Base-by-base conservation (phyloP, 805 yeast genomes). In the Ogataea haglerorum region DNA sequence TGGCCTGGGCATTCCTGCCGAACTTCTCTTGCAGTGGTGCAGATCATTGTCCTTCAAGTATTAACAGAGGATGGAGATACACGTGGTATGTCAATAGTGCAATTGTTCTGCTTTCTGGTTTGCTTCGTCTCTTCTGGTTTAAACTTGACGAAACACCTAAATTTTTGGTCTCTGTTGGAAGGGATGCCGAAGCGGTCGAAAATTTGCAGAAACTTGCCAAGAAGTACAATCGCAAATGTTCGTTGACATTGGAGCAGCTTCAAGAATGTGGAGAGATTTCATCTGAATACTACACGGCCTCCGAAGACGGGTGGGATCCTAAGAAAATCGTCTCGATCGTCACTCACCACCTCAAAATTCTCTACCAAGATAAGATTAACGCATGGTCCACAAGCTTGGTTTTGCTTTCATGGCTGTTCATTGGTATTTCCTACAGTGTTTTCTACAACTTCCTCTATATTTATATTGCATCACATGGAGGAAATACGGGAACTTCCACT, bases 1-100 rank as follows among this genome's bases (percentile, higher is more conserved):
- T 76, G 29, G 72, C 80, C 4, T 78, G 81, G 79, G 82, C 77
- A 0, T 71, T 74, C 40, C 60, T 79, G 34, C 70, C 78, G 10
- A 68, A 72, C 43, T 30, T 30, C 18, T 30, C 33, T 10, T 64
- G 64, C 45, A 70, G 77, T 4, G 77, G 84, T 53, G 56, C 61
- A 14, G 53, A 66, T 59, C 54, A 56, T 7, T 78, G 85, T 54
- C 64, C 66, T 22, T 64, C 73, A 8, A 42, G 51, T 10, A 55
- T 63, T 25, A 79, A 79, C 57, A 68, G 72, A 61, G 85, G 85
- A 37, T 79, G 85, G 84, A 60, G 85, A 52, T 79, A 79, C 57
- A 64, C 69, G 35, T 73, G 76, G 67, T 76, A 68, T 54, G 65
- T 72, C 13, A 69, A 76, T 52, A 76, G 80, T 10, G 80, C 73